Conservation (phyloP, 2,329 filamentous ascomycete genomes). For the Stagonosporopsis chrysanthemi region DNA sequence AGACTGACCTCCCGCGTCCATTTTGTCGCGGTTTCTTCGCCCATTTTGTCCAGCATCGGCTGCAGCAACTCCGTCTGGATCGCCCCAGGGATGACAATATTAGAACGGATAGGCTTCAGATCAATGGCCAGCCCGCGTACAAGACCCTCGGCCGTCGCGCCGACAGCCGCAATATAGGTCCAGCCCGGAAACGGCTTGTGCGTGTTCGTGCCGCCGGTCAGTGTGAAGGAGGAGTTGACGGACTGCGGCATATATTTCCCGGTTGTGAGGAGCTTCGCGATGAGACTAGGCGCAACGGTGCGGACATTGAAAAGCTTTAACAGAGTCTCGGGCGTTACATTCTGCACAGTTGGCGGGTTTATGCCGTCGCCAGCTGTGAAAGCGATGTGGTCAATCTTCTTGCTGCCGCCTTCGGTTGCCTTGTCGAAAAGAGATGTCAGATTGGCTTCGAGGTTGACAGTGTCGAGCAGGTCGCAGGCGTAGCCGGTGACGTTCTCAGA, state of each 20-base stretch:
- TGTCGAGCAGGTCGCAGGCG: conserved; percentile 39
- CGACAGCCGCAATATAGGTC: conserved; percentile 37
- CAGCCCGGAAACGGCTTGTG: conserved; percentile 47
- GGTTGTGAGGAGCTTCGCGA: conserved; percentile 51
- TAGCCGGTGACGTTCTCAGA: conserved; percentile 32
- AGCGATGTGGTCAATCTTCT: conserved; percentile 45
- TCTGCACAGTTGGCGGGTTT: conserved; percentile 29
- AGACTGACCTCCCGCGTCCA: conserved; percentile 32
- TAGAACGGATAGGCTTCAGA: conserved; percentile 53
- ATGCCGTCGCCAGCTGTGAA: conserved; percentile 41
- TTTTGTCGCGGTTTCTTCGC: conserved; percentile 24
- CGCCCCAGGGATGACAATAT: conserved; percentile 52
- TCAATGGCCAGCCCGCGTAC: conserved; percentile 52
- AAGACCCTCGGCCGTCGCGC: conserved; percentile 43
- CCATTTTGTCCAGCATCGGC: conserved; percentile 22
- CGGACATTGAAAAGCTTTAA: conserved; percentile 42
- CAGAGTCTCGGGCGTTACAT: conserved; percentile 35
- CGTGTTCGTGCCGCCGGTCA: conserved; percentile 51
- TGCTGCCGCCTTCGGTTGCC: conserved; percentile 32
- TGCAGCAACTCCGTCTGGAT: conserved; percentile 53
- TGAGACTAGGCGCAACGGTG: conserved; percentile 43
- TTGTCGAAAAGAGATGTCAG: conserved; percentile 39
- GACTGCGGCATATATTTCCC: conserved; percentile 45
- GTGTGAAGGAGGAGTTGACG: conserved; percentile 47
- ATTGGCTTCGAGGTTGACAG: conserved; percentile 37